phyloP scores from a whole-genome alignment of 129 eudicot genomes.

The Artemisia annua region DNA sequence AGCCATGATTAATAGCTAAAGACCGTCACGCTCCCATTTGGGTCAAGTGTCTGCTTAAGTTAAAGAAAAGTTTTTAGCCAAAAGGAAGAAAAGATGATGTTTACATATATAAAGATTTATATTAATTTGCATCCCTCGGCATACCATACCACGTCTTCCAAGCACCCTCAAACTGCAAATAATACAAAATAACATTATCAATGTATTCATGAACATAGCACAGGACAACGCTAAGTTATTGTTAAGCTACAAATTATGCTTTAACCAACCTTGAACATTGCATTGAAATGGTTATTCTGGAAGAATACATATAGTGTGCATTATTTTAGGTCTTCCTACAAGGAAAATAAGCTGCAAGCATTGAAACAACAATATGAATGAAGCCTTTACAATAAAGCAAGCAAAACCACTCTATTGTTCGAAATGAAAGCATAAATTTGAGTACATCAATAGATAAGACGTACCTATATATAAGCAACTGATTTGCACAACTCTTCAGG shows the following conservation, averaged over 20 bases:
- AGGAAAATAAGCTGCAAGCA: constrained; percentile 64
- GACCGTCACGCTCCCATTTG: constrained; percentile 56
- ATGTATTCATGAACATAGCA: constrained; percentile 1
- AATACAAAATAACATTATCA: neutral
- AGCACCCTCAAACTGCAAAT: constrained; percentile 66
- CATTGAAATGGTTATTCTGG: constrained; percentile 93
- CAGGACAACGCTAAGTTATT: constrained; percentile 5
- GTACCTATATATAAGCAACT: constrained; percentile 77
- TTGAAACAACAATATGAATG: neutral
- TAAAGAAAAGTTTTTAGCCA: too few species aligned
- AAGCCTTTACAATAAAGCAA: neutral
- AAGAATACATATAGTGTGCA: constrained; percentile 87
- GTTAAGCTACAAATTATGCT: constrained; percentile 5
- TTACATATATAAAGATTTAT: too few species aligned
- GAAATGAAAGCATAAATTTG: constrained; percentile 5
- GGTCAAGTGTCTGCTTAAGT: constrained; percentile 23
- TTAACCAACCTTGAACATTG: constrained; percentile 89
- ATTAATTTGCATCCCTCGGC: too few species aligned
- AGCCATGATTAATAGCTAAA: constrained; percentile 92
- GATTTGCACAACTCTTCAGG: constrained; percentile 76
- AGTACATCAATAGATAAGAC: constrained; percentile 11
- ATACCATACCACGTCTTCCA: too few species aligned
- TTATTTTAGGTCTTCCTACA: constrained; percentile 79
- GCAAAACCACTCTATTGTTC: neutral
- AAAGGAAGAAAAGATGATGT: too few species aligned